Percentiles rank a stretch among this genome's conserved stretches.
Conservation (phyloP, 1,284 basidiomycete species). For the Meira miltonrushii region DNA sequence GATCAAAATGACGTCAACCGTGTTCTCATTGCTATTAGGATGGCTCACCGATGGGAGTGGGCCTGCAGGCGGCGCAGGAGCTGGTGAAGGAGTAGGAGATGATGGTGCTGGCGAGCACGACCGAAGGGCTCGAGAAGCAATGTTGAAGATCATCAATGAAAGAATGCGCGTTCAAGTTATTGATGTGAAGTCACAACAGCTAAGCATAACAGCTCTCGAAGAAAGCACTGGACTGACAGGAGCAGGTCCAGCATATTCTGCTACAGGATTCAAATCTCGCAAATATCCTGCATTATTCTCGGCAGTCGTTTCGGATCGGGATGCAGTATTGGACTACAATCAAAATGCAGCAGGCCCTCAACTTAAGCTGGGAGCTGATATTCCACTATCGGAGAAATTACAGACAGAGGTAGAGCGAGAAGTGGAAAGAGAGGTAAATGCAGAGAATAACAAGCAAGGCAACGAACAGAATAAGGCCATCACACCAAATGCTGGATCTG, state of each 20-base stretch:
- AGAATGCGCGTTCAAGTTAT: slow-evolving; percentile 74
- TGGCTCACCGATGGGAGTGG: slow-evolving; percentile 93
- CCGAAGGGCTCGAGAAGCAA: slow-evolving; percentile 62
- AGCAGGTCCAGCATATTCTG: slow-evolving; percentile 35
- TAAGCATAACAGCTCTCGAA: slow-evolving; percentile 40
- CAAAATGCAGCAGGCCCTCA: slow-evolving; percentile 43
- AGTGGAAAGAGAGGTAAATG: slow-evolving; percentile 27
- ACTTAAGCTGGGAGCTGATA: slow-evolving; percentile 43
- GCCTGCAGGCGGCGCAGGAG: slow-evolving; percentile 70
- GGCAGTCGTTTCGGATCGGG: slow-evolving; percentile 33
- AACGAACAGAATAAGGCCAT: neutral
- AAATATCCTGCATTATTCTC: neutral
- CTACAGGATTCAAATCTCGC: slow-evolving; percentile 3
- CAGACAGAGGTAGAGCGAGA: slow-evolving; percentile 45
- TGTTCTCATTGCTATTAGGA: slow-evolving; percentile 83
- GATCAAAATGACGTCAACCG: slow-evolving; percentile 82
- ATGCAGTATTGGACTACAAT: slow-evolving; percentile 47
- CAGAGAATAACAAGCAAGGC: slow-evolving; percentile 17
- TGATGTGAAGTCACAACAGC: slow-evolving; percentile 37
- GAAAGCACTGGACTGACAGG: slow-evolving; percentile 50
- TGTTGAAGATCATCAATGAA: slow-evolving; percentile 90
- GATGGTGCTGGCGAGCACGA: slow-evolving; percentile 59
- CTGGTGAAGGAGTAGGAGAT: slow-evolving; percentile 63
- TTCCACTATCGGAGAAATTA: slow-evolving; percentile 44
- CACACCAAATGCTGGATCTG: neutral